Evolutionary conservation across 2,329 filamentous ascomycete genomes (phyloP), one percentile per base, ranked within the genome.

Genomic region (Colletotrichum costaricense): DNA sequence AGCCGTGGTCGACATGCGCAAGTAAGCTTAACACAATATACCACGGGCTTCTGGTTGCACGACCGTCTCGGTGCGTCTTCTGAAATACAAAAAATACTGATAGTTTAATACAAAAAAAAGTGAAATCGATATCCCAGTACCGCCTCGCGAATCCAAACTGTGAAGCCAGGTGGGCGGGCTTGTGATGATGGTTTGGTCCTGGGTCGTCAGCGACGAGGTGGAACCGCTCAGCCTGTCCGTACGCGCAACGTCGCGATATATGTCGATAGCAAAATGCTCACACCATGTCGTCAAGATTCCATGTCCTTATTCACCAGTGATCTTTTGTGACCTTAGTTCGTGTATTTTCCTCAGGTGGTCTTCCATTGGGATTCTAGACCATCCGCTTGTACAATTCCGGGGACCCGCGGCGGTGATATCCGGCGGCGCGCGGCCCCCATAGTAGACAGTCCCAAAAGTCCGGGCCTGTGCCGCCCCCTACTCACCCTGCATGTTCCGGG

Each of bases 1-100:
- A 76, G 97, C 95, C 78, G 97, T 98, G 11, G 93, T 98, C 67
- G 91, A 90, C 78, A 91, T 92, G 89, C 81, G 83, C 74, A 84
- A 82, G 75, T 73, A 73, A 73, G 71, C 71, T 70, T 49, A 42
- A 42, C 38, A 42, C 38, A 42, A 42, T 19, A 42, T 9, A 49
- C 42, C 42, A 66, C 62, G 71, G 71, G 38, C 38, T 60, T 73
- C 57, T 66, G 56, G 30, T 73, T 73, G 71, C 71, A 30, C 59
- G 38, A 22, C 38, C 38, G 38, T 42, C 54, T 42, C 58, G 33
- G 33, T 73, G 55, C 63, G 19, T 66, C 54, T 33, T 57, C 16
- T 30, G 19, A 49, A 30, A 46, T 58, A 73, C 57, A 33, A 69
- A 73, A 72, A 64, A 49, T 66, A 66, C 71, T 73, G 71, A 73